Evolutionary conservation across 2,329 filamentous ascomycete genomes (phyloP).

Genomic region (Fusarium subtropicale): DNA sequence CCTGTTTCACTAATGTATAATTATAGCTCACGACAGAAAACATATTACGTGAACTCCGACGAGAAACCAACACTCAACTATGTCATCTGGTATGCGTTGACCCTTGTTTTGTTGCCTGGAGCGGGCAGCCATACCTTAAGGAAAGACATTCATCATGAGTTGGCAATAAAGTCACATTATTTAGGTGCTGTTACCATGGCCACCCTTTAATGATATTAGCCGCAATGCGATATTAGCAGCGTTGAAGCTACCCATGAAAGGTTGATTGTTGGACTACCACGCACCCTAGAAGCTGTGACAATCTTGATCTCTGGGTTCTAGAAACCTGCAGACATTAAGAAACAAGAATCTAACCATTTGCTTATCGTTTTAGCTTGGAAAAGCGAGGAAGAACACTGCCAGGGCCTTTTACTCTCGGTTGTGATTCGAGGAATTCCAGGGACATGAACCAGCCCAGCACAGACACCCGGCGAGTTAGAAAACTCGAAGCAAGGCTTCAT

Average conservation of each 20-base stretch:
- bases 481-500: slow-evolving; percentile 29
- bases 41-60: neutral
- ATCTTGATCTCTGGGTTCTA: neutral
- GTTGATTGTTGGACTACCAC: slow-evolving; percentile 6
- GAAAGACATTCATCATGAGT: slow-evolving; percentile 33
- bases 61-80: slow-evolving; percentile 1
- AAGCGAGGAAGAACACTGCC: slow-evolving; percentile 17
- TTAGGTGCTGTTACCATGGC: slow-evolving; percentile 29
- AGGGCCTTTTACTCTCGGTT: slow-evolving; percentile 17
- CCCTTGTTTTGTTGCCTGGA: slow-evolving; percentile 13
- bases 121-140: neutral
- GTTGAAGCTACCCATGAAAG: neutral
- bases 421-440: slow-evolving; percentile 34
- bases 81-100: slow-evolving; percentile 22
- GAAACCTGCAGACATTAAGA: neutral
- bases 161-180: slow-evolving; percentile 16
- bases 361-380: slow-evolving; percentile 1
- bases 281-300: neutral
- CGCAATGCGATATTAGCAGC: slow-evolving; percentile 19
- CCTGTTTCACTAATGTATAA: slow-evolving; percentile 21
- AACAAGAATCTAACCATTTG: slow-evolving; percentile 4
- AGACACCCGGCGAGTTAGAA: slow-evolving; percentile 23
- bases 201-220: slow-evolving; percentile 27
- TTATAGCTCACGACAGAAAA: slow-evolving; percentile 21
- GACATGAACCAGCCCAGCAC: slow-evolving; percentile 28